Conservation (phyloP, 257 asterid species). For the Nemophila menziesii region DNA sequence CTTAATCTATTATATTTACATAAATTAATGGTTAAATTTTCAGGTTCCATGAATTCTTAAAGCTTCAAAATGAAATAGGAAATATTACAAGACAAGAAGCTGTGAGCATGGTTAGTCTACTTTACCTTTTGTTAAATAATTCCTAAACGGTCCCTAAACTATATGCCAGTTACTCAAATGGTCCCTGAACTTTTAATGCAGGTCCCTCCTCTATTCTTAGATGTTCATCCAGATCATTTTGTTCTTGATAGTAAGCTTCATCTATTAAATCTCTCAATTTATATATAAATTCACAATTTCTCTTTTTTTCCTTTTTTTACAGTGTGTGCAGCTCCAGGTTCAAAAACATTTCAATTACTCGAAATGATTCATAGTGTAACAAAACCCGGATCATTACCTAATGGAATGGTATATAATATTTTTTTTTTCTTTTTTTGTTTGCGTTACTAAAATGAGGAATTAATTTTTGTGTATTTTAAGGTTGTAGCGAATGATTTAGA, state of each 20-base stretch:
- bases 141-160: slow-evolving; percentile 7
- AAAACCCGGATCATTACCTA: slow-evolving; percentile 69
- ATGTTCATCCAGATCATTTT: slow-evolving; percentile 80
- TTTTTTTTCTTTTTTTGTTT: too few relatives aligned
- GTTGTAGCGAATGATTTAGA: slow-evolving; percentile 93
- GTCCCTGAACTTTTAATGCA: slow-evolving; percentile 38
- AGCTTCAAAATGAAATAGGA: slow-evolving; percentile 93
- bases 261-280: too few relatives aligned
- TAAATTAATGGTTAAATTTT: slow-evolving; percentile 9
- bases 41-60: slow-evolving; percentile 93
- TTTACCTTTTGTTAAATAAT: too few relatives aligned
- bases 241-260: slow-evolving; percentile 92
- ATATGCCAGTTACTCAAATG: too few relatives aligned
- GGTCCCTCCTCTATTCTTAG: slow-evolving; percentile 98
- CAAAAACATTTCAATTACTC: slow-evolving; percentile 92
- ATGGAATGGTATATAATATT: slow-evolving; percentile 62
- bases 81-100: slow-evolving; percentile 96
- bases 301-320: slow-evolving; percentile 22
- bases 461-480: slow-evolving; percentile 22
- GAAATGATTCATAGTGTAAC: slow-evolving; percentile 83
- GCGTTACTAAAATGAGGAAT: too few relatives aligned
- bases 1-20: neutral
- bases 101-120: slow-evolving; percentile 85
- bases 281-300: too few relatives aligned
- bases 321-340: slow-evolving; percentile 99